Evolutionary conservation across 73 alveolate species (phyloP).

Genomic region (Paramecium biaurelia): DNA sequence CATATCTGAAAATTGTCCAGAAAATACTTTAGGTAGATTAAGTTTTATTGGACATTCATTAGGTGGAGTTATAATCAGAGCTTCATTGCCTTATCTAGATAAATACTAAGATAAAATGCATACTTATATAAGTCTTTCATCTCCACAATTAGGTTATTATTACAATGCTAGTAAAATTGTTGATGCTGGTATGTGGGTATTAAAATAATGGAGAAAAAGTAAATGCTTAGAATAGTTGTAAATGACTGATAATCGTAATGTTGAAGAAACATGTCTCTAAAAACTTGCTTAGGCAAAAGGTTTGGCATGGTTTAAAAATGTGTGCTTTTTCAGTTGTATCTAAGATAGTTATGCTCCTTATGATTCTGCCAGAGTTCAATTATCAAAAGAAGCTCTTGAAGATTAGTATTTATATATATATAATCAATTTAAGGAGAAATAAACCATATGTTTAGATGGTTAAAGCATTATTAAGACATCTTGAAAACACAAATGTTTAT

Average conservation of each 20-base stretch:
- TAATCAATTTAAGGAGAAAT: slow-evolving; percentile 71
- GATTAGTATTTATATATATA: slow-evolving; percentile 66
- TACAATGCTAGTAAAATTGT: slow-evolving; percentile 88
- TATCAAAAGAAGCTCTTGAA: slow-evolving; percentile 79
- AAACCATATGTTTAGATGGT: slow-evolving; percentile 93
- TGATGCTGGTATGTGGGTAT: slow-evolving; percentile 98
- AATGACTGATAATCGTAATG: slow-evolving; percentile 89
- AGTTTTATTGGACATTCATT: slow-evolving; percentile 84
- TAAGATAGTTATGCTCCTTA: slow-evolving; percentile 98
- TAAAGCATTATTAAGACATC: slow-evolving; percentile 76
- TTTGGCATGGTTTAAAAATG: slow-evolving; percentile 92
- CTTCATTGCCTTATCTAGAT: slow-evolving; percentile 93
- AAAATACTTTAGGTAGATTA: slow-evolving; percentile 81
- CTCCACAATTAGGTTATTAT: slow-evolving; percentile 97
- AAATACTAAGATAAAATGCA: slow-evolving; percentile 88
- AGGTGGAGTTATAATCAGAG: slow-evolving; percentile 75
- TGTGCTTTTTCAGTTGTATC: slow-evolving; percentile 85
- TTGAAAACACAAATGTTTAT: slow-evolving; percentile 79
- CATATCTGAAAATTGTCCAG: slow-evolving; percentile 91
- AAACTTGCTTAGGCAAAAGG: slow-evolving; percentile 84
- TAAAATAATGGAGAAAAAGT: slow-evolving; percentile 89
- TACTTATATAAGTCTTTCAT: slow-evolving; percentile 87
- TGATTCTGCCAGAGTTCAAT: slow-evolving; percentile 95
- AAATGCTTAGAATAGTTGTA: slow-evolving; percentile 84
- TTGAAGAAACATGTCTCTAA: slow-evolving; percentile 89